Conservation (phyloP, 345 rosid genomes). For the Chamaenerion angustifolium region DNA sequence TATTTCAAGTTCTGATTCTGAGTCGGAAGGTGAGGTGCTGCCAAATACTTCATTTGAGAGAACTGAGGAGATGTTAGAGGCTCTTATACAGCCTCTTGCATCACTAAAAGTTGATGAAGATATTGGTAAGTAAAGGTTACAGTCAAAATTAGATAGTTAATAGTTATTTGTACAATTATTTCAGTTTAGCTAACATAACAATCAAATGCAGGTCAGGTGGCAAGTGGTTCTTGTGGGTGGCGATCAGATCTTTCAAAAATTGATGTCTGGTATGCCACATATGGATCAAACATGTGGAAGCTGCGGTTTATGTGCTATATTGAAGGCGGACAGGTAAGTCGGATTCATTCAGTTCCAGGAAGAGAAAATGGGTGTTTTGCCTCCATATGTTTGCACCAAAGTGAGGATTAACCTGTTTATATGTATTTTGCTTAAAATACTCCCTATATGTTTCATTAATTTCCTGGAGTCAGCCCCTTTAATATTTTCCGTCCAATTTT, state of each 20-base stretch:
- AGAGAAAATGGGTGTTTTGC: no score
- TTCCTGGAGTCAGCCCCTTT: no score
- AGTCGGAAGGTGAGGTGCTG: slow-evolving; percentile 28
- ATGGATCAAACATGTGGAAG: slow-evolving; percentile 81
- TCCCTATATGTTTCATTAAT: no score
- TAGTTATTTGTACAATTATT: not conserved
- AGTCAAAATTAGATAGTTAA: no score
- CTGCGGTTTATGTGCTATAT: slow-evolving; percentile 73
- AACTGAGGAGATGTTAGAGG: slow-evolving; percentile 18
- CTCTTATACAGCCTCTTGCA: slow-evolving; percentile 34
- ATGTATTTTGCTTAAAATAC: no score
- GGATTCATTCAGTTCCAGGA: not conserved
- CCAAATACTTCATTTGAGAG: slow-evolving; percentile 9
- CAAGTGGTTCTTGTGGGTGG: slow-evolving; percentile 25
- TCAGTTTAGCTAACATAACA: slow-evolving; percentile 1
- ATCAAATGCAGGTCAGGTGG: slow-evolving; percentile 17
- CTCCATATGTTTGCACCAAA: no score
- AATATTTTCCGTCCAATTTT: no score
- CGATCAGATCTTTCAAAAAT: slow-evolving; percentile 44
- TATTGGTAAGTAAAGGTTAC: slow-evolving; percentile 5
- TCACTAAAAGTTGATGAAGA: slow-evolving; percentile 34
- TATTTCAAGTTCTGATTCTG: slow-evolving; percentile 46
- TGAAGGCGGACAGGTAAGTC: slow-evolving; percentile 76
- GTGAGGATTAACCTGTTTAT: no score
- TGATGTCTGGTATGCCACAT: slow-evolving; percentile 76